Base-by-base conservation (phyloP, 768 basidiomycete genomes). In the Hypsizygus marmoreus region DNA sequence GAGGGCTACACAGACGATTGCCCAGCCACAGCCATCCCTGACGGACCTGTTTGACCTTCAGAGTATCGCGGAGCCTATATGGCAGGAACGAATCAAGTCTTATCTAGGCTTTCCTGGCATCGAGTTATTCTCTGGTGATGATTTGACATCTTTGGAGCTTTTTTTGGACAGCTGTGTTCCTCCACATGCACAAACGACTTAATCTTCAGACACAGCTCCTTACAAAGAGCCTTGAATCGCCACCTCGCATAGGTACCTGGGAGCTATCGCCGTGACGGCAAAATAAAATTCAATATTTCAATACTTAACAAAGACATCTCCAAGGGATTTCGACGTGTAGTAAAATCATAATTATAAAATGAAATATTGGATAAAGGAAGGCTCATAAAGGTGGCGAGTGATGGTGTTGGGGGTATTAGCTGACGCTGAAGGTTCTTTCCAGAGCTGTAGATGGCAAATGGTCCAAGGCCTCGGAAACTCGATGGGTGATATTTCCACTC, bases 1-100 rank as follows among this genome's bases (percentile, higher is more conserved):
- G 26, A 38, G 42, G 14, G 49, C 49, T 13, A 44, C 43, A 6
- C 38, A 44, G 12, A 50, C 37, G 17, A 36, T 50, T n/a, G 49
- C 43, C 23, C 43, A 44, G 28, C 38, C 49, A 3, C 49, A 50
- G 20, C 49, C 43, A 13, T 50, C 42, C 24, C 33, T 50, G 26
- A 19, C 28, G 7, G 43, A 50, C 19, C n/a, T 45, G 24, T 43
- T 50, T 33, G 37, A 43, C n/a, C 28, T 26, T 34, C 43, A 40
- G 17, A 13, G 7, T 3, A 24, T 25, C 7, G 20, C 40, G 5
- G 47, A 49, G 4, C 47, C 47, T 14, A 16, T 45, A 17, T 50
- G 40, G 47, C 36, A 39, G 29, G 43, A 45, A 13, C 13, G 4
- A 35, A 14, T 29, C 5, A 10, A 23, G 13, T 12, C 16, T 25